Base-by-base conservation (phyloP, 1,139 yeast genomes). In the Geotrichum bryndzae region DNA sequence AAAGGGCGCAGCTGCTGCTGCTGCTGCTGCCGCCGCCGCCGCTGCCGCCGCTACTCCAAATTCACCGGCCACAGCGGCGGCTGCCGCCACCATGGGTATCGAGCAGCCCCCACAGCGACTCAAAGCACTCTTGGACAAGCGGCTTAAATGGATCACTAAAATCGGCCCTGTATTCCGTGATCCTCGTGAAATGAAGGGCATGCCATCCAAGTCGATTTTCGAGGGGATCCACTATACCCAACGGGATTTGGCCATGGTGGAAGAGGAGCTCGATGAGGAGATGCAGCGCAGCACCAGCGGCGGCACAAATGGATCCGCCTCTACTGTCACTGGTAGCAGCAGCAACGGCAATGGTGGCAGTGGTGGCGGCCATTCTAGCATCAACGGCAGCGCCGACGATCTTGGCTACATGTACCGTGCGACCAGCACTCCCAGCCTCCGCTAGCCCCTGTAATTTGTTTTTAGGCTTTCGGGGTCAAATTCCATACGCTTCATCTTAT, bases 111-210 rank as follows among this genome's bases (percentile, higher is more conserved):
- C 41, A 35, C 85, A 88, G 33, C 94, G 96, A 1, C 80, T 92
- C 63, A 82, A 85, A 68, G 85, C 94, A 1, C 75, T 92, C 62
- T 76, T 94, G 67, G 98, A 92, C 66, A 94, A 94, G 76, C 84
- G 99, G 63, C 78, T 76, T 64, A 84, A 95, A 68, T 94, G 99
- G 99, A 88, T 92, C 57, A 84, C 82, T 29, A 90, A 86, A 72
- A 90, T 95, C 66, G 98, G 98, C 1, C 89, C 90, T 38, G 81
- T 92, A 61, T 94, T 94, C 74, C 80, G 78, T 63, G 80, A 86
- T 22, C 78, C 78, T 41, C 83, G 87, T 6, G 84, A 85, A 65
- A 80, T 86, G 69, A 88, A 88, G 88, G 79, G 95, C 57, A 84
- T 88, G 64, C 97, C 97, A 2, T n/a, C 18, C 13, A 23, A 53